These are phyloP conservation scores for Cylindrotheca fusiformis DNA, from an alignment of 108 stramenopile species.

Conservation along the genomic window DNA sequence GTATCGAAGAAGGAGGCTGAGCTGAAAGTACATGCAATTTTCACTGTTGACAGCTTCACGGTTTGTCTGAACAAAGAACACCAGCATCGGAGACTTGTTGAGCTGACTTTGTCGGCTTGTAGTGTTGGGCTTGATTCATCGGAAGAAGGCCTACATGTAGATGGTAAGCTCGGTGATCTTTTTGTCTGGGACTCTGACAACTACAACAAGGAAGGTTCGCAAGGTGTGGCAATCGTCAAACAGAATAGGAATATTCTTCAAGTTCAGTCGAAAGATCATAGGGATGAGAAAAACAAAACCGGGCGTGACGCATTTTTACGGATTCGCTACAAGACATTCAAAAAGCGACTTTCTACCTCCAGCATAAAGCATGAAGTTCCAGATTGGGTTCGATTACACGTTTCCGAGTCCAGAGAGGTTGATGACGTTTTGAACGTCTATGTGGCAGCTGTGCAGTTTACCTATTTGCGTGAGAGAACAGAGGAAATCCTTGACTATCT, in stretches of 20 bases:
- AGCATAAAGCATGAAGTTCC: constrained; percentile 12
- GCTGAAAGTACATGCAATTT: neutral
- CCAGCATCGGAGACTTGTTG: constrained; percentile 57
- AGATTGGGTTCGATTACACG: constrained; percentile 21
- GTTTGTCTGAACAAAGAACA: constrained; percentile 74
- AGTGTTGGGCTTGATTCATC: constrained; percentile 13
- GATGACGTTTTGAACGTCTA: constrained; percentile 58
- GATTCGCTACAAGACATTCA: constrained; percentile 46
- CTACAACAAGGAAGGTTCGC: constrained; percentile 2
- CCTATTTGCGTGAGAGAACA: constrained; percentile 50
- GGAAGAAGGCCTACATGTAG: constrained; percentile 17
- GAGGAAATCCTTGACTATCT: constrained; percentile 73
- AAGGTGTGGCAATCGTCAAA: constrained; percentile 17
- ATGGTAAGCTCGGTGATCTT: constrained; percentile 37
- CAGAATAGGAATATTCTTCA: constrained; percentile 37
- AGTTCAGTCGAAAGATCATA: constrained; percentile 8
- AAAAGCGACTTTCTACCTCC: neutral
- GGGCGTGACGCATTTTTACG: constrained; percentile 18
- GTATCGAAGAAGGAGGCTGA: constrained; percentile 1
- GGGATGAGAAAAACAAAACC: neutral
- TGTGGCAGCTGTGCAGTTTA: constrained; percentile 45
- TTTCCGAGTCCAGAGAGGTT: constrained; percentile 29
- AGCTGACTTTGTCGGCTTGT: constrained; percentile 19
- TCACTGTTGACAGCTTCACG: constrained; percentile 20
- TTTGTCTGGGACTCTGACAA: constrained; percentile 47